Evolutionary conservation across 192 early-diverging fungal species (phyloP), one percentile per base, ranked within the genome.

Genomic region (Coemansia sp.): DNA sequence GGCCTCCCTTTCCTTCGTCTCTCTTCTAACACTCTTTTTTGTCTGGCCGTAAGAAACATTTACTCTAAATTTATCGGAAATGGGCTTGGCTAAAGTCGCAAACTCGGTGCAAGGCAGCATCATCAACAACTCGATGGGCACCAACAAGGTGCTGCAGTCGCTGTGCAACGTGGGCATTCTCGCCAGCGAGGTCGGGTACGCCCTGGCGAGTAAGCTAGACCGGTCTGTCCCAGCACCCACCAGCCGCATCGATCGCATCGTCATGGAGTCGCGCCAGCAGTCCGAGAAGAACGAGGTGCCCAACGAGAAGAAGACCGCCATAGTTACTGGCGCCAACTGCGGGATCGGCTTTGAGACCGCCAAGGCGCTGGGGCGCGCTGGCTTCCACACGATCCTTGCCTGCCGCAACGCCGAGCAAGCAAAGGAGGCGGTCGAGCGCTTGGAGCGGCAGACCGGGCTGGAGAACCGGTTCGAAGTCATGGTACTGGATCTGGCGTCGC

Each of bases 321-420:
- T 80, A 12, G 72, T 80, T 20, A 80, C 77, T n/a, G 88, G 88
- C 6, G 88, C 86, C 26, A 88, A 89, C 68, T 57, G 73, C 28
- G 88, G 88, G 9, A 81, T 88, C 16, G 88, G 88, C 12, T 84
- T 66, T 42, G 86, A 86, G 55, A 86, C 84, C 8, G 82, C 84
- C 62, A 85, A 85, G 59, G 85, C 83, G 0, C 43, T 89, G 12
- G 83, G 83, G 1, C 73, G 84, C 4, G 86, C 85, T 36, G 87
- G 86, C 7, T 83, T 67, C 70, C 63, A 66, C 0, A 83, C 82
- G 0, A 70, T 88, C 9, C 72, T 88, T 45, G 85, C 69, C 3
- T 84, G 72, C 61, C 47, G 79, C 10, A 65, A 66, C 53, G 28
- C 11, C 10, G 39, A 63, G 68, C 50, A 59, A 8, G 77, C 57